These are phyloP conservation scores for Aspergillus brunneoviolaceus DNA, from an alignment of 2,329 filamentous ascomycete species.

Conservation along the genomic window DNA sequence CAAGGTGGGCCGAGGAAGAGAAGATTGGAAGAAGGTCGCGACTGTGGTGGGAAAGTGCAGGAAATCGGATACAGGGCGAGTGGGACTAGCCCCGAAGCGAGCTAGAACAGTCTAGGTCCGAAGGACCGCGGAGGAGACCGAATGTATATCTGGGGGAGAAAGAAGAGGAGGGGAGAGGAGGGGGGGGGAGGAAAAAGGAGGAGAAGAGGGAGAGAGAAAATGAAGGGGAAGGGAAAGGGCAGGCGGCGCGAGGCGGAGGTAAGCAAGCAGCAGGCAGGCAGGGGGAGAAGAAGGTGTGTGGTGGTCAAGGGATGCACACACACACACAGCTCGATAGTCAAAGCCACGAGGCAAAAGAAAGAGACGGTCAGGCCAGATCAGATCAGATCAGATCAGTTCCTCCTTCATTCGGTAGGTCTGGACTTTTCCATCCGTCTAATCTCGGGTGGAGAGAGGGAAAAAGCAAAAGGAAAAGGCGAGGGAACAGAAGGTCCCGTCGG, in stretches of 20 bases:
- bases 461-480: no score
- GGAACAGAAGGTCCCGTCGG: no score
- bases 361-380: no score
- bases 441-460: no score
- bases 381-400: no score
- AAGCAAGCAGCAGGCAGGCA: neutral
- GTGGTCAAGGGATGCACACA: neutral
- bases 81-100: conserved; percentile 17
- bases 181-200: neutral
- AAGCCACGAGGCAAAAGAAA: no score
- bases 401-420: no score
- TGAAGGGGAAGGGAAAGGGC: neutral
- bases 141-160: conserved; percentile 9
- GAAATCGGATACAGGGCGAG: conserved; percentile 6
- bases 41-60: conserved; percentile 5
- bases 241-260: conserved; percentile 1
- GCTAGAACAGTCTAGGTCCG: conserved; percentile 5
- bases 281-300: neutral
- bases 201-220: neutral
- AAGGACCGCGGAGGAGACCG: conserved; percentile 2
- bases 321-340: no score
- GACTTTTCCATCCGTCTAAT: no score
- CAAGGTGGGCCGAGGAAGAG: conserved; percentile 7
- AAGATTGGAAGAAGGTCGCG: conserved; percentile 1
- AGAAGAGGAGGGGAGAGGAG: neutral